Evolutionary conservation across 768 basidiomycete species (phyloP).

Genomic region (Amanita fuliginea): DNA sequence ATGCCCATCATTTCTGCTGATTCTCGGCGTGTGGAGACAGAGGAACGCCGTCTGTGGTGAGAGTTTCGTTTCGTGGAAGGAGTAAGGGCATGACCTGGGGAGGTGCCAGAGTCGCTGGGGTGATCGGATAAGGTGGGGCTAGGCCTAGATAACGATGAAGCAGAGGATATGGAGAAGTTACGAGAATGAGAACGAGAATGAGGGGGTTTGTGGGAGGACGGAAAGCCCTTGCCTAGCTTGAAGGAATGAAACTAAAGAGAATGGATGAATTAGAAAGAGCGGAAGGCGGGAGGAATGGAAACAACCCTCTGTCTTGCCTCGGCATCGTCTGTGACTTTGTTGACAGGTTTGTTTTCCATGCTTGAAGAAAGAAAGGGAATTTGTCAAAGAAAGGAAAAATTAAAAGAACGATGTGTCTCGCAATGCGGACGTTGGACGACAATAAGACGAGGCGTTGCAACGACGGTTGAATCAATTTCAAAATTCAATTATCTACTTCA

Average conservation of each 20-base stretch:
- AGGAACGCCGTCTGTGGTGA: slow-evolving; percentile 77
- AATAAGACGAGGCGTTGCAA: slow-evolving; percentile 6
- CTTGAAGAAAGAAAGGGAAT: slow-evolving; percentile 16
- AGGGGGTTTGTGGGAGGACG: slow-evolving; percentile 29
- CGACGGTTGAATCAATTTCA: background rate
- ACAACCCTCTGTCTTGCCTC: slow-evolving; percentile 32
- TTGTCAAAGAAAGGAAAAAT: slow-evolving; percentile 19
- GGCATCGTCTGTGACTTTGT: slow-evolving; percentile 23
- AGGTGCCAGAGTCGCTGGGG: background rate
- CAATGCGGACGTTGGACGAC: slow-evolving; percentile 9
- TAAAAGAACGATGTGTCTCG: slow-evolving; percentile 29
- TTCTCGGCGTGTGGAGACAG: slow-evolving; percentile 82
- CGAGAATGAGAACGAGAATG: slow-evolving; percentile 68
- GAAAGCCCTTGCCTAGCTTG: slow-evolving; percentile 47
- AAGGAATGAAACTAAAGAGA: slow-evolving; percentile 58
- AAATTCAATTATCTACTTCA: slow-evolving; percentile 4
- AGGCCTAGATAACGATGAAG: slow-evolving; percentile 15
- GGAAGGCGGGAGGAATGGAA: background rate
- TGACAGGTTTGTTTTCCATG: slow-evolving; percentile 16
- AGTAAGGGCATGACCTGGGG: slow-evolving; percentile 1
- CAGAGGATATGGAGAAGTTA: slow-evolving; percentile 44
- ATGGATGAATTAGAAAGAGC: slow-evolving; percentile 1
- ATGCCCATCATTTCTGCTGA: slow-evolving; percentile 89
- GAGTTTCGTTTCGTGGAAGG: slow-evolving; percentile 55
- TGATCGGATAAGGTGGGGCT: background rate